A percentile compares a stretch with the other conserved stretches of the same genome.
Evolutionary conservation across 768 basidiomycete genomes (phyloP).

Genomic region (Chalciporus piperatus): DNA sequence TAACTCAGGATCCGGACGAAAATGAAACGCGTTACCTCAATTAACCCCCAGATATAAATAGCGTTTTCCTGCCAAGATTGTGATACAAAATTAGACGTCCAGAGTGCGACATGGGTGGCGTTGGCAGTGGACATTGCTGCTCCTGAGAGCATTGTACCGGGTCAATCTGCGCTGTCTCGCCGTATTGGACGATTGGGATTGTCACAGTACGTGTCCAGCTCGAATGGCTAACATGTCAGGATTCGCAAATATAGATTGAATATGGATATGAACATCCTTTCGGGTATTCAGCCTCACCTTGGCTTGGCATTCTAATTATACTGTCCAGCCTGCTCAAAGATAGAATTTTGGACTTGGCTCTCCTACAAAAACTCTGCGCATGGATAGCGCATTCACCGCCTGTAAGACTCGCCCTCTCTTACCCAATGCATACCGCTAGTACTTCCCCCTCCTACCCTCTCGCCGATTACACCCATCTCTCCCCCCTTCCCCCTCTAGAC

Average conservation of each 20-base stretch:
- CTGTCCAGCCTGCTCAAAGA: conserved; percentile 38
- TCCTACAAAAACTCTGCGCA: conserved; percentile 38
- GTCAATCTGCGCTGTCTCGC: background rate
- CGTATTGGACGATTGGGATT: background rate
- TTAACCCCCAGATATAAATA: conserved; percentile 29
- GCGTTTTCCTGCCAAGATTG: conserved; percentile 29
- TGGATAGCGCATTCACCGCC: conserved; percentile 14
- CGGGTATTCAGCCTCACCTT: conserved; percentile 36
- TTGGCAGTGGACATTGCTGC: too few species aligned
- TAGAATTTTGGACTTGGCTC: conserved; percentile 46
- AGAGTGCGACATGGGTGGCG: background rate
- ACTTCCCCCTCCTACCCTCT: conserved; percentile 21
- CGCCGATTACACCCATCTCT: conserved; percentile 14
- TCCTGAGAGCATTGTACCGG: too few species aligned
- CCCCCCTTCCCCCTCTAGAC: conserved; percentile 18
- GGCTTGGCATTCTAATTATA: conserved; percentile 47
- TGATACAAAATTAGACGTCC: conserved; percentile 26
- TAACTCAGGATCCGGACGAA: conserved; percentile 19
- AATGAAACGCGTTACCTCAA: conserved; percentile 16
- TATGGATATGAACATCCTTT: conserved; percentile 18
- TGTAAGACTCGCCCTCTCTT: conserved; percentile 12
- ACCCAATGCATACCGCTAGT: conserved; percentile 24
- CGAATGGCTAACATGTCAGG: conserved; percentile 5
- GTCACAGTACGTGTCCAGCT: background rate
- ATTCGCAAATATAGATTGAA: conserved; percentile 23